These are phyloP conservation scores for Craspedostauros australis DNA, from an alignment of 108 stramenopile species.

Conservation along the genomic window DNA sequence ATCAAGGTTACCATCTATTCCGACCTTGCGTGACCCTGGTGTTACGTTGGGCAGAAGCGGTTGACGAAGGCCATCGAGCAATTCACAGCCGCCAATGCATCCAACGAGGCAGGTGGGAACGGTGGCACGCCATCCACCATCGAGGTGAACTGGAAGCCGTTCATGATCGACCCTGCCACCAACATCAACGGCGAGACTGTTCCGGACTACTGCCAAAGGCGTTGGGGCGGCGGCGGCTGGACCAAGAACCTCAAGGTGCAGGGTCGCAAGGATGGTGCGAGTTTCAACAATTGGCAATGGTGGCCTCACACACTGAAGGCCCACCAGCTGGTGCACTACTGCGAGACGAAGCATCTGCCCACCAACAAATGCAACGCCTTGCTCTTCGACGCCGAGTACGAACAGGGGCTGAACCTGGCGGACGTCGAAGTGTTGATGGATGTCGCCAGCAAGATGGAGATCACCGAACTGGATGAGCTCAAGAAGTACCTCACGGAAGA, in stretches of 20 bases:
- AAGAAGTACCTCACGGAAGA: conserved; percentile 28
- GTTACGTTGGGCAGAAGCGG: conserved; percentile 67
- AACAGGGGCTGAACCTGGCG: conserved; percentile 54
- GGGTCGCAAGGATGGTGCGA: conserved; percentile 59
- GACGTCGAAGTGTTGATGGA: conserved; percentile 37
- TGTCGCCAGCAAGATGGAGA: conserved; percentile 23
- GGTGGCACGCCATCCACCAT: conserved; percentile 13
- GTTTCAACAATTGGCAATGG: conserved; percentile 60
- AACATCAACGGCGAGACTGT: conserved; percentile 56
- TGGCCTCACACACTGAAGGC: conserved; percentile 75
- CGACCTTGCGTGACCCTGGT: conserved; percentile 81
- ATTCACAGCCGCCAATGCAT: conserved; percentile 5
- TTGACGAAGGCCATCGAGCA: conserved; percentile 45
- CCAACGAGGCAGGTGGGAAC: background rate
- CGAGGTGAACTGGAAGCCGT: conserved; percentile 66
- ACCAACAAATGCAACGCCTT: conserved; percentile 40
- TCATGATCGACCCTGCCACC: conserved; percentile 67
- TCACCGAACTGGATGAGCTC: conserved; percentile 26
- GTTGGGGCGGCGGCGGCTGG: conserved; percentile 72
- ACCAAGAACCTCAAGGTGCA: conserved; percentile 43
- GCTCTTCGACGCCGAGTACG: conserved; percentile 65
- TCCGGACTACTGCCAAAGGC: conserved; percentile 54
- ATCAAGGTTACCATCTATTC: conserved; percentile 43
- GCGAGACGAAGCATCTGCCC: conserved; percentile 48
- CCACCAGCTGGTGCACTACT: conserved; percentile 58